Percentiles rank a stretch among this genome's conserved stretches.
Evolutionary conservation across 106 monocot genomes (phyloP).

Genomic region (Allium cepa): DNA sequence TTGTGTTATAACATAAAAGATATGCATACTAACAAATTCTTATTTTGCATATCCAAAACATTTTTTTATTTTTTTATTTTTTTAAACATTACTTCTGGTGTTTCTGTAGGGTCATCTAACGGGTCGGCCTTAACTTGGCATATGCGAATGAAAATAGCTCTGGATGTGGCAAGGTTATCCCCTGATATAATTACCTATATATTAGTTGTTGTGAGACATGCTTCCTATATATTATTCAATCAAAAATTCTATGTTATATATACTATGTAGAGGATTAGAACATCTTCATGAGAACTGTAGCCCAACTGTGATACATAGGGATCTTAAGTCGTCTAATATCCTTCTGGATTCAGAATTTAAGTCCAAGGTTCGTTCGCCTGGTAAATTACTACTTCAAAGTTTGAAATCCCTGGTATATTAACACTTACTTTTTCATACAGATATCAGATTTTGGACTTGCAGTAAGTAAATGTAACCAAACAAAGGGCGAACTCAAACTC

Average conservation of each 20-base stretch:
- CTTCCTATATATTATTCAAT: background rate
- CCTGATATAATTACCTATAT: background rate
- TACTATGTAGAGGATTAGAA: slow-evolving; percentile 66
- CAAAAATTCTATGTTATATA: background rate
- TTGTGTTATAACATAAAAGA: no score
- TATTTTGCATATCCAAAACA: background rate
- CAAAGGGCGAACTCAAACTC: slow-evolving; percentile 53
- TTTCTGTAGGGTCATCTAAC: slow-evolving; percentile 57
- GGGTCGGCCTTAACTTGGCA: slow-evolving; percentile 78
- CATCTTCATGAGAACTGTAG: slow-evolving; percentile 87
- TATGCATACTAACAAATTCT: background rate
- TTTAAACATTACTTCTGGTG: background rate
- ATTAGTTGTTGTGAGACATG: background rate
- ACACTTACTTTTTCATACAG: slow-evolving; percentile 14
- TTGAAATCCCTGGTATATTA: background rate
- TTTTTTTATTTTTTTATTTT: background rate
- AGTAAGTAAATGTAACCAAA: slow-evolving; percentile 41
- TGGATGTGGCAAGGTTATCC: slow-evolving; percentile 78
- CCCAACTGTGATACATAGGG: slow-evolving; percentile 90
- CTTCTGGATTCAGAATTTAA: slow-evolving; percentile 81
- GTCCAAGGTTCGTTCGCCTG: slow-evolving; percentile 50
- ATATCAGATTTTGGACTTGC: slow-evolving; percentile 97
- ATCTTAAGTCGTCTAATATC: slow-evolving; percentile 94
- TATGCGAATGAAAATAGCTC: slow-evolving; percentile 93
- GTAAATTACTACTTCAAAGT: background rate